Conservation (phyloP, 2,329 filamentous ascomycete genomes). For the Penicillium sp. region DNA sequence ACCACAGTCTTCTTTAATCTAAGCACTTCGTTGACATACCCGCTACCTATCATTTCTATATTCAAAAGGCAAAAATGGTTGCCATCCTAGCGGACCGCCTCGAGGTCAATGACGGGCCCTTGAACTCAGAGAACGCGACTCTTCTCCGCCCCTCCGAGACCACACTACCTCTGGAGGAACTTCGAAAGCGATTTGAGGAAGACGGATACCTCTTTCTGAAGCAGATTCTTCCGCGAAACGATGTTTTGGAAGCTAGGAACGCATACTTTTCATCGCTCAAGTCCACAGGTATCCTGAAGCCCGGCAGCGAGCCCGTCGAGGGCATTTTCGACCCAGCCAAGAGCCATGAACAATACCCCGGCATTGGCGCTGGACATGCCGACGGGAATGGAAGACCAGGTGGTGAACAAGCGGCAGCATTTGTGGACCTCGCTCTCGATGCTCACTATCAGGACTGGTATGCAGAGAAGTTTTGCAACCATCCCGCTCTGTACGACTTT, state of each 20-base stretch:
- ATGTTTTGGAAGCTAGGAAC: constrained; percentile 54
- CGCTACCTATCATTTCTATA: not conserved
- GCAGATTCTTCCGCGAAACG: constrained; percentile 53
- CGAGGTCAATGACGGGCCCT: constrained; percentile 49
- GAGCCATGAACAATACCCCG: constrained; percentile 48
- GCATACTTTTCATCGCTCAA: constrained; percentile 57
- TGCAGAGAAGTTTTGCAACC: constrained; percentile 55
- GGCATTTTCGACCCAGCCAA: constrained; percentile 55
- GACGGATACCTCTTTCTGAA: constrained; percentile 61
- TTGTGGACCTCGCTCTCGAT: constrained; percentile 54
- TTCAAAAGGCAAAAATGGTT: constrained; percentile 15
- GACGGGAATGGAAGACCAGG: constrained; percentile 50
- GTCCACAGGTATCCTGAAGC: constrained; percentile 58
- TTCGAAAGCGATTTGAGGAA: constrained; percentile 48
- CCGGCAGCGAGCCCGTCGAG: constrained; percentile 52
- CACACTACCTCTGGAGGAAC: constrained; percentile 48
- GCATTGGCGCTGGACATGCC: constrained; percentile 55
- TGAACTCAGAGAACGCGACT: constrained; percentile 47
- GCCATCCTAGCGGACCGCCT: constrained; percentile 27
- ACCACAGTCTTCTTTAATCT: not conserved
- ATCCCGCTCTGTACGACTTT: constrained; percentile 53
- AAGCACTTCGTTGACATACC: not conserved
- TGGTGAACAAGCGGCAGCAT: constrained; percentile 43
- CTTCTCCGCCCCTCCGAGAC: constrained; percentile 47
- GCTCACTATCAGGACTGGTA: constrained; percentile 58